Evolutionary conservation across 179 eudicot species (phyloP), one percentile per base, ranked within the genome.

Genomic region (Pouteria campechiana): DNA sequence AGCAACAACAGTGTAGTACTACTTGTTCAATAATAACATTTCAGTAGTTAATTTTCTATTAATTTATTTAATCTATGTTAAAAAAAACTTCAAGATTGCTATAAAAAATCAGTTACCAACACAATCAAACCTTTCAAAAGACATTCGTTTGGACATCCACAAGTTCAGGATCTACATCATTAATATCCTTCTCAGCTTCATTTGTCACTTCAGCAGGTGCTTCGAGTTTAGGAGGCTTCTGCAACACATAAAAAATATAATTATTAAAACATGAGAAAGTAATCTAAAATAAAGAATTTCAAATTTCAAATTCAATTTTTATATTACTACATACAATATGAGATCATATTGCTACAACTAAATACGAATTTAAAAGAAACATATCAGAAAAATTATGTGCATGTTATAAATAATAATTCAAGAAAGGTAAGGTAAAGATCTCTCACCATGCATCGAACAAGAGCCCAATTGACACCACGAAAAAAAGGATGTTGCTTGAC

Each of bases 401-500:
- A 35, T 10, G 14, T 14, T 10, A 34, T 10, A 8, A 10, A 34
- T 5, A 13, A 13, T 5, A 5, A 5, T 6, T 13, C n/a, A 34
- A 10, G 6, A 13, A 7, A 17, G 5, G 10, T 37, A 14, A 37
- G 18, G 10, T 6, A 14, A 34, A 14, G 37, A 4, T 5, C 6
- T 16, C 8, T 38, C 64, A 92, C 99, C 96, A 67, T 62, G 79
- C 96, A 79, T 27, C 99, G 96, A 46, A 92, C 60, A 25, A 92
- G 68, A 59, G 99, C 86, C 99, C 99, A 92, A 41, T 87, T 87
- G 44, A 83, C 32, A 23, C 99, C 94, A 2, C 72, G 74, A 62
- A 92, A 92, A 64, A 92, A 92, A 1, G 96, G 93, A 48, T 92
- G 99, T 15, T 61, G 60, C 64, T 87, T 92, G 1, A 92, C 72